These are phyloP conservation scores for Amylostereum areolatum DNA, from an alignment of 1,284 basidiomycete species.

Conservation along the genomic window DNA sequence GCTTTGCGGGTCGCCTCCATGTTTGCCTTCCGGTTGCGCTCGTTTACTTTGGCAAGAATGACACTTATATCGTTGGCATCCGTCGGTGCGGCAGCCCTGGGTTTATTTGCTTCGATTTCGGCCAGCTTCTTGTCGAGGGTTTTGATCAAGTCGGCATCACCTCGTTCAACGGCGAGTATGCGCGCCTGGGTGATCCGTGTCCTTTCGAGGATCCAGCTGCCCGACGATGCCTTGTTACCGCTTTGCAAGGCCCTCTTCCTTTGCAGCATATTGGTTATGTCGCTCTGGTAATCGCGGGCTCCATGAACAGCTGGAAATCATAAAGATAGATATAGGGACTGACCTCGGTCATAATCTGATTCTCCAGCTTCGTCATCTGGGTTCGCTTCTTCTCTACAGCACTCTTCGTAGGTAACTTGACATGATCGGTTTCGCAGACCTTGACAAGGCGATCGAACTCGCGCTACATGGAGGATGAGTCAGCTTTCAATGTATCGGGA, in stretches of 20 bases:
- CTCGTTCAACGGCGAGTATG: constrained; percentile 64
- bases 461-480: constrained; percentile 36
- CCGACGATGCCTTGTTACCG: constrained; percentile 32
- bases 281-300: constrained; percentile 33
- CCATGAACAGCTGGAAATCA: background rate
- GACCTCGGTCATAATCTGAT: constrained; percentile 74
- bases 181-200: constrained; percentile 61
- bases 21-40: constrained; percentile 81
- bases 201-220: constrained; percentile 48
- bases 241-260: constrained; percentile 54
- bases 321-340: constrained; percentile 10
- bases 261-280: constrained; percentile 68
- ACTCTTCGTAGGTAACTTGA: constrained; percentile 62
- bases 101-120: constrained; percentile 33
- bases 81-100: constrained; percentile 19
- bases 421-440: constrained; percentile 45
- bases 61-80: constrained; percentile 40
- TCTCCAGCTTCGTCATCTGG: constrained; percentile 52
- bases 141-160: constrained; percentile 56
- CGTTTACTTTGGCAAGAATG: constrained; percentile 75
- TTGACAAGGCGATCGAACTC: constrained; percentile 65
- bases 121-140: constrained; percentile 59
- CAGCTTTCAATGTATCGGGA: background rate
- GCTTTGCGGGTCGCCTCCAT: constrained; percentile 72
- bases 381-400: constrained; percentile 59